Base-by-base conservation (phyloP, 2,329 filamentous ascomycete species). In the Lecanicillium sp. region DNA sequence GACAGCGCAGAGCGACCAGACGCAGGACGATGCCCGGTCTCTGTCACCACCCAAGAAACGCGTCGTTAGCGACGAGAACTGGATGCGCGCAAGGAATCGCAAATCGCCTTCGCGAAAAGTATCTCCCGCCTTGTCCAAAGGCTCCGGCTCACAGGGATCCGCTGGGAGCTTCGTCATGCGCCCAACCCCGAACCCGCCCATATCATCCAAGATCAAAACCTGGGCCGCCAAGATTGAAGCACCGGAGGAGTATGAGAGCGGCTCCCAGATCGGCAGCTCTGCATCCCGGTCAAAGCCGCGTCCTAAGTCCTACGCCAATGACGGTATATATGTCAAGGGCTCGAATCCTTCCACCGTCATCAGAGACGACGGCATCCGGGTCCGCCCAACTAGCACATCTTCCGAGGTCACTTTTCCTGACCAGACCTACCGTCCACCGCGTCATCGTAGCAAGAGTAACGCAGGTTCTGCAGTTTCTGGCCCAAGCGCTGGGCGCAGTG, bases 61-160 rank as follows among this genome's bases (percentile, higher is more conserved):
- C 46, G 87, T 97, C 39, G 79, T 96, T 44, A 96, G 89, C 57
- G 90, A 97, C 63, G 84, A 85, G 39, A 86, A 95, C 62, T 97
- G 90, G 85, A 78, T 78, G 62, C 81, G 79, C 43, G 59, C 62
- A 58, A 74, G 72, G 44, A 71, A 69, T 43, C 72, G 69, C 44
- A 71, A 67, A 42, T 70, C 59, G 41, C 61, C 70, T 8, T 58
- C 68, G 1, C 66, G 61, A 43, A 65, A 59, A 44, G 55, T 57
- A 11, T 59, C 65, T 3, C 62, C 64, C 2, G 59, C 42, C 25
- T 18, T 19, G 18, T 32, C 33, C 22, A 43, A 40, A 10, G 33
- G 25, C 4, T 30, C 44, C 4, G 43, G 37, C 12, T 33, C 41
- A 2, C 63, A 66, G 1, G 57, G 80, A n/a, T 75, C 77, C 0